Evolutionary conservation across 202 grass and related monocot species (phyloP), one percentile per base, ranked within the genome.

Genomic region (Bolboschoenoplectus hybrid): DNA sequence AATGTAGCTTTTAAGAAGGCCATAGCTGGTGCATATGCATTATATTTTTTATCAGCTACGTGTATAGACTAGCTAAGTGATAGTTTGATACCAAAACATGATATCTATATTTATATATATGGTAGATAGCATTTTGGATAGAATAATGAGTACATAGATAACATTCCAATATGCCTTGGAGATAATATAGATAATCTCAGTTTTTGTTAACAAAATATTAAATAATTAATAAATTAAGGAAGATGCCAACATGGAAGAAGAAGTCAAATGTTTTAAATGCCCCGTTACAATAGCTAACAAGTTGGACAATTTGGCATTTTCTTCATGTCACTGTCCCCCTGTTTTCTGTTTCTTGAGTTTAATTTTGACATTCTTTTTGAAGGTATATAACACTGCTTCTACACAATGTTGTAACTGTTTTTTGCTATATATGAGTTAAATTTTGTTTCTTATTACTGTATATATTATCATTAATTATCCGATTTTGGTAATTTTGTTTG

Each of bases 261-360:
- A 82, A 52, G 58, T 82, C 81, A 82, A 82, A 51, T 35, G 62
- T 43, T 52, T 82, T 83, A 83, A 83, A 66, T 83, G 81, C 49
- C 62, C 36, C 32, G 26, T 83, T 66, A 68, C 81, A 68, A 68
- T 35, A 83, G 63, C 62, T 16, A 83, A 36, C 81, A 83, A 83
- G 34, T 66, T 83, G 60, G 20, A 44, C 76, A 19, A 44, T 43
- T 80, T 80, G 76, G 76, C 53, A 60, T 43, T 20, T 80, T 38
- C 52, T 80, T 43, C 55, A 16, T 20, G 9, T 41, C 76, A 44
- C 55, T 61, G 39, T 60, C 75, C 36, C 26, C 14, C 75, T 79
- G 52, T 58, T 79, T 79, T 79, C 52, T 61, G 55, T 58, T 80
- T 58, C 60, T 61, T 80, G 76, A 43, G 76, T 80, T 80, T 79